phyloP scores from a whole-genome alignment of 257 asterid species.

The Ballota nigra region DNA sequence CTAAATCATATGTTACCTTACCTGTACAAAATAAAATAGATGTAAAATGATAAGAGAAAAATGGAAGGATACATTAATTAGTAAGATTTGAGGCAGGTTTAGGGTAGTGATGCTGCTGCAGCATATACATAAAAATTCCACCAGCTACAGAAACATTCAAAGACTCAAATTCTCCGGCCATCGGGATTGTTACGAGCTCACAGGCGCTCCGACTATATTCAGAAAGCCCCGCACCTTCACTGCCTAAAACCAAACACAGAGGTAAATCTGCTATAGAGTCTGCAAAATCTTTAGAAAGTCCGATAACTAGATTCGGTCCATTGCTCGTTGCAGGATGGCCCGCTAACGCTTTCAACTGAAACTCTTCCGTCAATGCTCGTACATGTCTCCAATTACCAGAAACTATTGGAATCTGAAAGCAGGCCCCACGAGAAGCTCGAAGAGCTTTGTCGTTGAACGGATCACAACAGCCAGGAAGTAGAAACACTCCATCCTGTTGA shows the following conservation, averaged over 20 bases:
- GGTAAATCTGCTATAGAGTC: constrained; percentile 48
- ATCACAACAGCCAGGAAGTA: constrained; percentile 95
- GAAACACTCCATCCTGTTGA: constrained; percentile 70
- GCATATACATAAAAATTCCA: constrained; percentile 85
- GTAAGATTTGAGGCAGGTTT: constrained; percentile 16
- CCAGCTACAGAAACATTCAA: constrained; percentile 97
- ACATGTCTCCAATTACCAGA: constrained; percentile 68
- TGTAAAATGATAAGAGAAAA: not conserved
- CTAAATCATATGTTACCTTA: not conserved
- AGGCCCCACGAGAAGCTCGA: constrained; percentile 89
- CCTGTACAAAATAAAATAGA: not conserved
- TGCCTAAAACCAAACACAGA: constrained; percentile 78
- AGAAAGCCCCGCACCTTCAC: constrained; percentile 93
- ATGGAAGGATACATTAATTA: not conserved
- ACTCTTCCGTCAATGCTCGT: constrained; percentile 37
- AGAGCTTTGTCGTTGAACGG: constrained; percentile 97
- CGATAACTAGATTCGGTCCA: constrained; percentile 29
- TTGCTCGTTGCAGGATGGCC: constrained; percentile 63
- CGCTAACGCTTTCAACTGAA: constrained; percentile 70
- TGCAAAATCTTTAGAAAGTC: constrained; percentile 51
- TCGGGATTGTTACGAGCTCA: constrained; percentile 81
- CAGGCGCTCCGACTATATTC: constrained; percentile 43
- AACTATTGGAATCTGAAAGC: constrained; percentile 85
- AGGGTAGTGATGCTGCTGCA: constrained; percentile 51
- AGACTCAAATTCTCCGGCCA: constrained; percentile 87